A percentile compares a stretch with the other conserved stretches of the same genome.
These are phyloP conservation scores for Nicotiana undulata DNA, from an alignment of 257 asterid species.

Conservation along the genomic window DNA sequence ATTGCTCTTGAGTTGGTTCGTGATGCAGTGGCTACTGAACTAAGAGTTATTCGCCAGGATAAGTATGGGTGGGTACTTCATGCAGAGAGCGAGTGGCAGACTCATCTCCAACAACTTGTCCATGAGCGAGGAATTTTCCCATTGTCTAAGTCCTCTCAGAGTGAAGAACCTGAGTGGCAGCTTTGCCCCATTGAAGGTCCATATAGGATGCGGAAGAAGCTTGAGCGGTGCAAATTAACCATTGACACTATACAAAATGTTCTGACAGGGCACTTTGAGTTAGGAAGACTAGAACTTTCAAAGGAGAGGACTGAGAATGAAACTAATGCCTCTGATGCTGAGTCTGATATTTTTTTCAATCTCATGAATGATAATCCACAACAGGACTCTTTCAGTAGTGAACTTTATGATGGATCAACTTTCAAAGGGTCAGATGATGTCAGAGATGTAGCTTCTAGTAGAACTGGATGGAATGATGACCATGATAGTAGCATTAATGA, in stretches of 20 bases:
- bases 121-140: constrained; percentile 97
- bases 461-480: constrained; percentile 88
- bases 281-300: constrained; percentile 52
- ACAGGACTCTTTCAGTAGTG: constrained; percentile 51
- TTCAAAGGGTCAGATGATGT: constrained; percentile 68
- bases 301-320: constrained; percentile 64
- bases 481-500: constrained; percentile 81
- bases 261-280: constrained; percentile 51
- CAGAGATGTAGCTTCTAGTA: constrained; percentile 61
- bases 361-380: constrained; percentile 49
- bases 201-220: constrained; percentile 92
- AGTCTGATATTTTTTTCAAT: constrained; percentile 52
- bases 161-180: constrained; percentile 76
- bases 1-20: constrained; percentile 91
- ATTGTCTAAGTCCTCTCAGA: constrained; percentile 40
- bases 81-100: constrained; percentile 98
- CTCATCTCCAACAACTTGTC: constrained; percentile 90
- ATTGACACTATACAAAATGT: constrained; percentile 70
- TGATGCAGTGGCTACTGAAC: constrained; percentile 90
- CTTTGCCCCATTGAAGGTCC: constrained; percentile 99
- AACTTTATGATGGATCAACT: constrained; percentile 58
- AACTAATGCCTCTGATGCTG: constrained; percentile 42
- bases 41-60: constrained; percentile 96
- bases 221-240: constrained; percentile 74
- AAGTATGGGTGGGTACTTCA: constrained; percentile 99